Base-by-base conservation (phyloP, 2,329 filamentous ascomycete species). In the Aureobasidium lini region DNA sequence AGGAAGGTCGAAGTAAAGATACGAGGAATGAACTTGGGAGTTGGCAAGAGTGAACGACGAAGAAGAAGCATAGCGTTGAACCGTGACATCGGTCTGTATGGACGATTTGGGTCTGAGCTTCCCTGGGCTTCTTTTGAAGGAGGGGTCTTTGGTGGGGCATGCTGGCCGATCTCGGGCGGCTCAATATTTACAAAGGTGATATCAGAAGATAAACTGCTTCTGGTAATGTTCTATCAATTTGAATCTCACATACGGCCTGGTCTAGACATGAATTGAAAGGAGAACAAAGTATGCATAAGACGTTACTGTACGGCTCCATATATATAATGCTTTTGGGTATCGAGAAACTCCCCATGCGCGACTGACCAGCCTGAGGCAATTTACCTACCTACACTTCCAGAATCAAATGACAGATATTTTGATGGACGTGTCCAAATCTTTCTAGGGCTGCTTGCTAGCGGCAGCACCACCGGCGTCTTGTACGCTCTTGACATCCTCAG, bases 391-490 rank as follows among this genome's bases (percentile, higher is more conserved):
- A 29, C 8, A 10, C 11, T 32, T n/a, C 37, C 49, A 42, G 15
- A 4, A 11, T n/a, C 31, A 23, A n/a, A 46, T 36, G 31, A 42
- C 28, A 23, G 36, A 57, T 15, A 46, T 29, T 2, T 23, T 23
- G 16, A 36, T 23, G 28, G 9, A 9, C 10, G n/a, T 46, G 7
- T 39, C 8, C 6, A 8, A 15, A 13, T 32, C 10, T 34, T 28
- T 57, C 54, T 54, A 67, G 15, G 66, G 64, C 50, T 57, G 60
- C 43, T 62, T 43, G 42, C 57, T 57, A n/a, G 65, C 64, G 18
- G 61, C 60, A 46, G 63, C 62, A 58, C 64, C 65, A 8, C 66
- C 65, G 37, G 63, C 62, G 46, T 66, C 65, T 29, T 62, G 60
- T 29, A 66, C 65, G 13, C 64, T 60, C 63, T 62, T 66, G 28